A percentile compares a stretch with the other conserved stretches of the same genome.
Evolutionary conservation across 2,329 filamentous ascomycete species (phyloP).

Genomic region (Colletotrichum sp.): DNA sequence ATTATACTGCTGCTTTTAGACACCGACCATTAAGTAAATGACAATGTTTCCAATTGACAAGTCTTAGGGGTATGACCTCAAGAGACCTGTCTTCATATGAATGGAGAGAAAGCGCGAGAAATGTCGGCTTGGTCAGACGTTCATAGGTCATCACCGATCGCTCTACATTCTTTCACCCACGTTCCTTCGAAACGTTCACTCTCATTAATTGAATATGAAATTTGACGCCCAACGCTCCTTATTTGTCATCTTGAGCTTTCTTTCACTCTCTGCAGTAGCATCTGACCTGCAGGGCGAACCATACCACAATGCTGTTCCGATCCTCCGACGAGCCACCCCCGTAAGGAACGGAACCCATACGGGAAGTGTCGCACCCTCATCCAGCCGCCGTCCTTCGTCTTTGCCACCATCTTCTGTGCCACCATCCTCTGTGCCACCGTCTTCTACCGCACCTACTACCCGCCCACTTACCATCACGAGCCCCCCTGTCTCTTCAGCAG

Average conservation of each 20-base stretch:
- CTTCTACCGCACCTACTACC: background rate
- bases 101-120: background rate
- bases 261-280: background rate
- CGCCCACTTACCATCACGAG: background rate
- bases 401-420: background rate
- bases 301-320: background rate
- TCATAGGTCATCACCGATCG: background rate
- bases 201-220: background rate
- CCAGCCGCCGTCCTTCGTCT: background rate
- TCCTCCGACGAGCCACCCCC: background rate
- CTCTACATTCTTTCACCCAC: background rate
- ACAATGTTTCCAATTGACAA: background rate
- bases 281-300: background rate
- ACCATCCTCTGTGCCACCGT: background rate
- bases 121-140: background rate
- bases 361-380: background rate
- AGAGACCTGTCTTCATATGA: background rate
- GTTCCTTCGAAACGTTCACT: background rate
- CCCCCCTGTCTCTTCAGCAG: background rate
- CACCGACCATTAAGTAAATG: background rate
- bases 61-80: background rate
- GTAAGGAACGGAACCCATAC: background rate
- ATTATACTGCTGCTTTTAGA: background rate
- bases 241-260: background rate
- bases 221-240: background rate